A percentile compares a stretch with the other conserved stretches of the same genome.
Evolutionary conservation across 139 green algal genomes (phyloP).

Genomic region (Asterochloris erici): DNA sequence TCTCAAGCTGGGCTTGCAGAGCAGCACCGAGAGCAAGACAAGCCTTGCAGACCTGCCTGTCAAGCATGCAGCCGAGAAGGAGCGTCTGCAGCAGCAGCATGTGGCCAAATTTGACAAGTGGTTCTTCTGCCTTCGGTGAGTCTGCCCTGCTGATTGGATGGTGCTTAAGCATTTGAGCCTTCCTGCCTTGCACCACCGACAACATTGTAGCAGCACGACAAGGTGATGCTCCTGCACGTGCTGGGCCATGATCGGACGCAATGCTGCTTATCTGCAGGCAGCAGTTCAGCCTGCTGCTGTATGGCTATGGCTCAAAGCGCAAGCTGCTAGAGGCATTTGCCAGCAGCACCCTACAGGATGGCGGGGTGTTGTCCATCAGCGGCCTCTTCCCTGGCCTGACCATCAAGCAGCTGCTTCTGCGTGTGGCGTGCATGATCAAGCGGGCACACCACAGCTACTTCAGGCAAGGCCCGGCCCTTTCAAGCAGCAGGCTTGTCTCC

Average conservation of each 20-base stretch:
- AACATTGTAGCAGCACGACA: too few species aligned
- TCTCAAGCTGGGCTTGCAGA: conserved; percentile 7
- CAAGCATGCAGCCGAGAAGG: conserved; percentile 7
- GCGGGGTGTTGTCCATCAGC: conserved; percentile 42
- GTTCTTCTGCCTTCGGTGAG: conserved; percentile 8
- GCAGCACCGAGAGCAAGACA: not conserved
- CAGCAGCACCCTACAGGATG: conserved; percentile 31
- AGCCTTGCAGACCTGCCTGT: conserved; percentile 9
- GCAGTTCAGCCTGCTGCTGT: conserved; percentile 73
- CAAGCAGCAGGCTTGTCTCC: not conserved
- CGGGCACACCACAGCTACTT: not conserved
- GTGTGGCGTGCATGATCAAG: conserved; percentile 12
- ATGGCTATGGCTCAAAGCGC: conserved; percentile 82
- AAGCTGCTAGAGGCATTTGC: conserved; percentile 71
- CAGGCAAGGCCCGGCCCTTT: not conserved
- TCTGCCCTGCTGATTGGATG: too few species aligned
- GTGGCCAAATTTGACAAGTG: not conserved
- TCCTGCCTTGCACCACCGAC: too few species aligned
- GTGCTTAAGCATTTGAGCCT: not conserved
- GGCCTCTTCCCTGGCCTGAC: conserved; percentile 47
- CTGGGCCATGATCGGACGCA: not conserved
- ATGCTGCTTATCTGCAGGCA: not conserved
- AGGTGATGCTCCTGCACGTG: too few species aligned
- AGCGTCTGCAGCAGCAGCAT: not conserved
- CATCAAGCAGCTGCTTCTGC: conserved; percentile 40